phyloP scores from a whole-genome alignment of 2,329 filamentous ascomycete species.

The Madurella fahalii region DNA sequence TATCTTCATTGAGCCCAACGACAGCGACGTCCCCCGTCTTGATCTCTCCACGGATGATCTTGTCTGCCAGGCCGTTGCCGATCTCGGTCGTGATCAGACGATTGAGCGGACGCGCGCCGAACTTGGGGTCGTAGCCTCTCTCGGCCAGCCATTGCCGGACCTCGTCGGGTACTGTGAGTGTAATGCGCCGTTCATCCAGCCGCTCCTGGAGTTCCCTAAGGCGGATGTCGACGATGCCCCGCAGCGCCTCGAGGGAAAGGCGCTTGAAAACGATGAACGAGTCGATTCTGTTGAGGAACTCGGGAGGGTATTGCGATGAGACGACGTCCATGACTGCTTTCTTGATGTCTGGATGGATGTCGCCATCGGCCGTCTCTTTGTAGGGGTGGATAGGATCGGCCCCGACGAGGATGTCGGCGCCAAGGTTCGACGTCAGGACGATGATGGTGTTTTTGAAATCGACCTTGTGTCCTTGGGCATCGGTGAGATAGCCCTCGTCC shows the following conservation, averaged over 20 bases:
- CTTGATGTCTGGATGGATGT: slow-evolving; percentile 70
- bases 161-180: slow-evolving; percentile 63
- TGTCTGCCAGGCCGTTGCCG: slow-evolving; percentile 81
- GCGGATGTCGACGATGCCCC: slow-evolving; percentile 92
- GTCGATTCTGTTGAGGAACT: slow-evolving; percentile 95
- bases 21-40: slow-evolving; percentile 69
- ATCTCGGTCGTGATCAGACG: slow-evolving; percentile 87
- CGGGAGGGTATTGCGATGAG: slow-evolving; percentile 69
- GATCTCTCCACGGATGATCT: slow-evolving; percentile 82
- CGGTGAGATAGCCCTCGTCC: slow-evolving; percentile 93
- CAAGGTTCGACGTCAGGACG: slow-evolving; percentile 91
- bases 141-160: slow-evolving; percentile 86
- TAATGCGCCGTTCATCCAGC: slow-evolving; percentile 81
- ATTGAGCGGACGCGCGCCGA: slow-evolving; percentile 86
- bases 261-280: slow-evolving; percentile 96
- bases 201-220: slow-evolving; percentile 77
- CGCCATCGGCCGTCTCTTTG: slow-evolving; percentile 58
- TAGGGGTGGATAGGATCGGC: slow-evolving; percentile 62
- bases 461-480: slow-evolving; percentile 92
- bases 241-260: slow-evolving; percentile 69
- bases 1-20: slow-evolving; percentile 63
- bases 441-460: slow-evolving; percentile 97
- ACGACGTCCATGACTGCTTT: slow-evolving; percentile 87
- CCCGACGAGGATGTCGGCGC: slow-evolving; percentile 83
- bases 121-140: slow-evolving; percentile 84